Conservation (phyloP, 1,284 basidiomycete genomes). For the Cutaneotrichosporon mucoides region DNA sequence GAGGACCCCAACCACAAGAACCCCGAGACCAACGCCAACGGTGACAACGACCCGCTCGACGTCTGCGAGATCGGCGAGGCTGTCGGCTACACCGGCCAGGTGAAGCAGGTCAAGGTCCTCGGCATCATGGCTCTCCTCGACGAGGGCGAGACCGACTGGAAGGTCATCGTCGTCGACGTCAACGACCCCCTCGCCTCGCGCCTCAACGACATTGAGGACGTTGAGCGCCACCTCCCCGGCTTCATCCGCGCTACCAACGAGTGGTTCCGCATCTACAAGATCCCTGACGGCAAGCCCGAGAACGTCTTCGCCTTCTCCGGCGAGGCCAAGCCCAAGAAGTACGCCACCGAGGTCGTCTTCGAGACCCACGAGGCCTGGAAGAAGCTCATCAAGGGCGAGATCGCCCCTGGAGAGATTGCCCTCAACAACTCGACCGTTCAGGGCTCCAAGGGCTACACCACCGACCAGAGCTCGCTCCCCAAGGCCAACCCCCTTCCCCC, state of each 20-base stretch:
- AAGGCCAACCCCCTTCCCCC: conserved; percentile 74
- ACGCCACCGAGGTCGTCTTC: conserved; percentile 96
- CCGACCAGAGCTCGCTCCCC: conserved; percentile 63
- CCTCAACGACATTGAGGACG: conserved; percentile 99
- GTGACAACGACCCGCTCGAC: conserved; percentile 99
- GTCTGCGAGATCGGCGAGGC: conserved; percentile 99
- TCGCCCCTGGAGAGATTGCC: conserved; percentile 63
- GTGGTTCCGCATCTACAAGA: conserved; percentile 90
- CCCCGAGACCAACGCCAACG: conserved; percentile 97
- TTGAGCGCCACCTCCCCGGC: conserved; percentile 96
- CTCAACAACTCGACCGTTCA: conserved; percentile 64
- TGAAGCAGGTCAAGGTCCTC: conserved; percentile 99
- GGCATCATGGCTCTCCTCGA: conserved; percentile 99
- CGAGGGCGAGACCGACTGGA: conserved; percentile 99
- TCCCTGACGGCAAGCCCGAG: conserved; percentile 96
- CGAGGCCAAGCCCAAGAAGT: conserved; percentile 99
- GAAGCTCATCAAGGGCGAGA: conserved; percentile 78
- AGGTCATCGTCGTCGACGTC: conserved; percentile 95
- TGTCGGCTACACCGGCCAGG: conserved; percentile 93
- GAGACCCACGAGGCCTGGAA: conserved; percentile 99
- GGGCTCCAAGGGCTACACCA: conserved; percentile 68
- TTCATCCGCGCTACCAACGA: conserved; percentile 95
- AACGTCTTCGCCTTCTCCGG: conserved; percentile 99
- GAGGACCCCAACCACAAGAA: conserved; percentile 87
- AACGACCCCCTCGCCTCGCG: conserved; percentile 93